Percentiles rank a stretch among this genome's conserved stretches.
Evolutionary conservation across 805 yeast species (phyloP).

Genomic region (Schizosaccharomyces japonicus): DNA sequence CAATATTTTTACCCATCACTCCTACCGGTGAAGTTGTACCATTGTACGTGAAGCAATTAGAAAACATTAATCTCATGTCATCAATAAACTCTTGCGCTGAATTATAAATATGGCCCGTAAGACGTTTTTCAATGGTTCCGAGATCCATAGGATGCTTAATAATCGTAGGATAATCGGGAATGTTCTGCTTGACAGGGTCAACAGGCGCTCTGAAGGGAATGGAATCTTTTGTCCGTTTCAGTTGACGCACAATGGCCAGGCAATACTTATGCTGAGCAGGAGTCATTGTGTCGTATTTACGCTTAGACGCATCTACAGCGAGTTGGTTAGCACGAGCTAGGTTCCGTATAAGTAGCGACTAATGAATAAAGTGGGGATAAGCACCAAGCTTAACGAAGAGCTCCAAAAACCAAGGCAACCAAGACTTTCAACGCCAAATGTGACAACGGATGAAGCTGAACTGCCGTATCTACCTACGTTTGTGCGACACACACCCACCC

Average conservation of each 20-base stretch:
- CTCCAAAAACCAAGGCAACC: too few relatives aligned
- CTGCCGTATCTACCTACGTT: too few relatives aligned
- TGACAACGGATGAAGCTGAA: too few relatives aligned
- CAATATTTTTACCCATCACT: constrained; percentile 74
- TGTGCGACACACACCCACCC: too few relatives aligned
- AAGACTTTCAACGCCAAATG: too few relatives aligned
- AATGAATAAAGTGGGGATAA: too few relatives aligned
- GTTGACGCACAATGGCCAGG: constrained; percentile 53
- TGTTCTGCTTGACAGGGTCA: constrained; percentile 63
- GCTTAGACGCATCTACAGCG: too few relatives aligned
- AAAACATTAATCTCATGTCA: constrained; percentile 87
- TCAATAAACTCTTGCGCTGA: constrained; percentile 82
- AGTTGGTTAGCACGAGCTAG: too few relatives aligned
- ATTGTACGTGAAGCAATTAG: constrained; percentile 74
- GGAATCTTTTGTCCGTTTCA: constrained; percentile 79
- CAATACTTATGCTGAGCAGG: constrained; percentile 77
- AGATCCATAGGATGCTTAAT: constrained; percentile 91
- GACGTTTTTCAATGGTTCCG: constrained; percentile 75
- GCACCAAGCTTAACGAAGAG: too few relatives aligned
- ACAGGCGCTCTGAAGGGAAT: constrained; percentile 76
- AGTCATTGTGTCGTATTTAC: too few relatives aligned
- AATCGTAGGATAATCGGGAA: constrained; percentile 77
- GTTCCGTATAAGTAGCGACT: too few relatives aligned
- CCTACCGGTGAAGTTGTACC: constrained; percentile 62
- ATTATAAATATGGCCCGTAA: constrained; percentile 57